These are phyloP conservation scores for Drechslerella coelobrocha DNA, from an alignment of 2,329 filamentous ascomycete species.

Conservation along the genomic window DNA sequence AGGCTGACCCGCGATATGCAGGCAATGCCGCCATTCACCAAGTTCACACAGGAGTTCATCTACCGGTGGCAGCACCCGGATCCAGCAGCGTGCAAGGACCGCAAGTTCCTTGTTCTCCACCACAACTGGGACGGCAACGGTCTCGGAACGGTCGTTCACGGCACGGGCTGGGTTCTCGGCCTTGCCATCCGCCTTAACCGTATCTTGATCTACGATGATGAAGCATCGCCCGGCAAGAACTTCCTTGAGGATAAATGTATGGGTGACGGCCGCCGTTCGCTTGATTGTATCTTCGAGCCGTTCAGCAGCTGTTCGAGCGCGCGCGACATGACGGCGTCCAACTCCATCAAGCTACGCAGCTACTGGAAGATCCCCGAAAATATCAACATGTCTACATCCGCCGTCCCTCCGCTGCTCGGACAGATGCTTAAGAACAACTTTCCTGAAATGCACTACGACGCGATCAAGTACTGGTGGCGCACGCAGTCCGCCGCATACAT, in stretches of 20 bases:
- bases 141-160: slow-evolving; percentile 51
- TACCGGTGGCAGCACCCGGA: slow-evolving; percentile 49
- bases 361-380: slow-evolving; percentile 28
- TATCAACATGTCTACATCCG: slow-evolving; percentile 36
- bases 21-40: slow-evolving; percentile 53
- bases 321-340: slow-evolving; percentile 17
- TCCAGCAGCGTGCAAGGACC: slow-evolving; percentile 25
- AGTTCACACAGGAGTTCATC: slow-evolving; percentile 51
- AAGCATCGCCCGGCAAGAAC: slow-evolving; percentile 48
- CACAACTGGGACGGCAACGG: slow-evolving; percentile 53
- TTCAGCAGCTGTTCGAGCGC: slow-evolving; percentile 50
- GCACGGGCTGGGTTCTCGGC: slow-evolving; percentile 43
- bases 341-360: slow-evolving; percentile 28
- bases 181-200: slow-evolving; percentile 51
- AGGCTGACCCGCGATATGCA: slow-evolving; percentile 10
- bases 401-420: slow-evolving; percentile 49
- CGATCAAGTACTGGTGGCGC: slow-evolving; percentile 54
- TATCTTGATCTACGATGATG: slow-evolving; percentile 51
- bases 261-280: slow-evolving; percentile 37
- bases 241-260: slow-evolving; percentile 46
- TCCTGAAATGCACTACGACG: slow-evolving; percentile 52
- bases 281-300: slow-evolving; percentile 53
- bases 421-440: slow-evolving; percentile 46
- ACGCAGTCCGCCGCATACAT: slow-evolving; percentile 52
- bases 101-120: slow-evolving; percentile 50